A percentile compares a stretch with the other conserved stretches of the same genome.
phyloP scores from a whole-genome alignment of 2,329 filamentous ascomycete species.

The Arthrobotrys musiformis region DNA sequence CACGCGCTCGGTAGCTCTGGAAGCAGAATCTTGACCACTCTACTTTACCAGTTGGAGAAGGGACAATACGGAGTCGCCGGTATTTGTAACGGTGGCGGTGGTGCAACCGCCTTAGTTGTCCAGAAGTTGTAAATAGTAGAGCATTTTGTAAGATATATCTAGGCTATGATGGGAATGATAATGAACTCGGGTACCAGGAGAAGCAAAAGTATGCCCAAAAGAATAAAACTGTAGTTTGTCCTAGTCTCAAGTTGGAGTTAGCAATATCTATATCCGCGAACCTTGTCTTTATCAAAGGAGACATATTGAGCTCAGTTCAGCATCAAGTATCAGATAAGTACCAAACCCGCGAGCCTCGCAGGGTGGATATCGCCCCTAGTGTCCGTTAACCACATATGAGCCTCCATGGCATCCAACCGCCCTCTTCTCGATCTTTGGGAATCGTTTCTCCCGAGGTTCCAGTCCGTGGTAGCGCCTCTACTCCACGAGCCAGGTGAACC shows the following conservation, averaged over 20 bases:
- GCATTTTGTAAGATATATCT: constrained; percentile 13
- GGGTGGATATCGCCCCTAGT: too few relatives aligned
- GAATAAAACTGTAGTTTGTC: too few relatives aligned
- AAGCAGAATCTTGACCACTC: constrained; percentile 85
- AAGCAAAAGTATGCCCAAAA: background rate
- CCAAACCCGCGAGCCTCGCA: too few relatives aligned
- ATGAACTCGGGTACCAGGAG: background rate
- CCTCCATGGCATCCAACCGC: background rate
- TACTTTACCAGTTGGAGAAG: constrained; percentile 89
- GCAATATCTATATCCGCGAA: too few relatives aligned
- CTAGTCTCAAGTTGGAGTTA: too few relatives aligned
- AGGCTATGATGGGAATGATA: background rate
- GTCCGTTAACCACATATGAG: too few relatives aligned
- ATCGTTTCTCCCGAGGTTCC: constrained; percentile 7
- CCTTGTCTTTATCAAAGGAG: too few relatives aligned
- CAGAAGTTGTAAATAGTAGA: constrained; percentile 72
- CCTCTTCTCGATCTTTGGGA: constrained; percentile 11
- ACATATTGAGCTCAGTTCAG: too few relatives aligned
- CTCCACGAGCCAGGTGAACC: constrained; percentile 13
- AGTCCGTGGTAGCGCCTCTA: background rate
- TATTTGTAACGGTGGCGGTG: constrained; percentile 96
- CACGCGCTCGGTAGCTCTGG: constrained; percentile 95
- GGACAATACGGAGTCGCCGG: constrained; percentile 95
- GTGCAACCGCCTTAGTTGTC: constrained; percentile 89
- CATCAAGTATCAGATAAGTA: too few relatives aligned